Base-by-base conservation (phyloP, 441 rosid genomes). In the Lepidium campestre region DNA sequence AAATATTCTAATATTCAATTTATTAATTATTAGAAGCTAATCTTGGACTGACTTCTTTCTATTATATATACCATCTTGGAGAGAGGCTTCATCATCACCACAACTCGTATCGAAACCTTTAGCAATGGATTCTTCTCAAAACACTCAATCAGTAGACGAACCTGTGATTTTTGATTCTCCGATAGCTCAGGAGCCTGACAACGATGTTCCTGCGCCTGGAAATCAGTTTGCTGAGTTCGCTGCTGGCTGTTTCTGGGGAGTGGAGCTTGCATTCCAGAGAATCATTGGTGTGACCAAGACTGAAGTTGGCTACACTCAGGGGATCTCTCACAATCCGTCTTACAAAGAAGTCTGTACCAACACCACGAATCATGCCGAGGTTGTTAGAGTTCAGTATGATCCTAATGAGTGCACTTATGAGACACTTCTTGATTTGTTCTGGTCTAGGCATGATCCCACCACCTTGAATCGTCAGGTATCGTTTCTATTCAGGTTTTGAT, bases 201-300 rank as follows among this genome's bases (percentile, higher is more conserved):
- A 83, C 34, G 97, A 88, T 57, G 53, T 76, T 0, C 93, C 96
- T 0, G 86, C 86, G 3, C 85, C 93, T 2, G 93, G 94, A 7
- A 92, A 79, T 68, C 77, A 71, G 68, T 90, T 88, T 70, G 82
- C 82, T 10, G 86, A 93, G 67, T 87, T 93, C 47, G 96, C 91
- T 1, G 97, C 94, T 0, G 97, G 98, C 0, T 93, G 95, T 54
- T 90, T 93, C 77, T 90, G 96, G 97, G 93, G 98, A 4, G 86
- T 86, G 14, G 97, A 93, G 72, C 76, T 93, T 75, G 87, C 83
- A 15, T 83, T 82, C 71, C 97, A 93, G 85, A 85, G 98, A 50
- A 81, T 83, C 57, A 76, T 81, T 1, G 97, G 94, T 14, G 87
- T 93, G 27, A 70, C 80, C 18, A 83, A 67, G 75, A 86, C 96